These are phyloP conservation scores for Phaeolepiota aurea DNA, from an alignment of 768 basidiomycete genomes.

Conservation along the genomic window DNA sequence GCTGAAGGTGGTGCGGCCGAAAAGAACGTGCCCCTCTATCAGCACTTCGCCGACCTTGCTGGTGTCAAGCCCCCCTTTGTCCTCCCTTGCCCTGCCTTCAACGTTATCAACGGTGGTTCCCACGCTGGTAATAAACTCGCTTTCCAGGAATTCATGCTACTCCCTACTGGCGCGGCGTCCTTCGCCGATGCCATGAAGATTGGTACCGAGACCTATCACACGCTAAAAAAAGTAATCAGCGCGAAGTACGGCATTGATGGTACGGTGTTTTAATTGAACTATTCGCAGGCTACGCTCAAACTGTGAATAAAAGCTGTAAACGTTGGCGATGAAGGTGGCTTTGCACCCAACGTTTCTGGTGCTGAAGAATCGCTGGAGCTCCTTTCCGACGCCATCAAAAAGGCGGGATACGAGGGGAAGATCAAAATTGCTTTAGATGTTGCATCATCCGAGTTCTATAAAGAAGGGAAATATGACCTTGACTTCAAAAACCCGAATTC, in stretches of 20 bases:
- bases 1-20: conserved; percentile 90
- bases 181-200: conserved; percentile 99
- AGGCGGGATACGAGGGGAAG: conserved; percentile 97
- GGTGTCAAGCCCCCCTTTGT: conserved; percentile 92
- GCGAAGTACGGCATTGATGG: conserved; percentile 99
- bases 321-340: conserved; percentile 99
- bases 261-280: conserved; percentile 18
- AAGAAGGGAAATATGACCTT: conserved; percentile 98
- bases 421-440: conserved; percentile 98
- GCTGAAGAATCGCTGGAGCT: conserved; percentile 98
- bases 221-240: conserved; percentile 97
- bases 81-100: conserved; percentile 91
- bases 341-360: conserved; percentile 95
- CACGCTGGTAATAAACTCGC: conserved; percentile 99
- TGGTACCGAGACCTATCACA: conserved; percentile 96
- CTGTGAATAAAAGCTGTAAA: conserved; percentile 74
- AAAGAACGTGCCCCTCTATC: conserved; percentile 93
- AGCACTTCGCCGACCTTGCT: conserved; percentile 92
- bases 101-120: conserved; percentile 99
- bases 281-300: background rate
- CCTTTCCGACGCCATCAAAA: conserved; percentile 91
- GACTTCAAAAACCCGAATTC: conserved; percentile 99
- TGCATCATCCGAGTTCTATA: conserved; percentile 99
- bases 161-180: conserved; percentile 84
- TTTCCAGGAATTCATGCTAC: conserved; percentile 99